Base-by-base conservation (phyloP, 345 rosid genomes). In the Eucalyptus brandiana region DNA sequence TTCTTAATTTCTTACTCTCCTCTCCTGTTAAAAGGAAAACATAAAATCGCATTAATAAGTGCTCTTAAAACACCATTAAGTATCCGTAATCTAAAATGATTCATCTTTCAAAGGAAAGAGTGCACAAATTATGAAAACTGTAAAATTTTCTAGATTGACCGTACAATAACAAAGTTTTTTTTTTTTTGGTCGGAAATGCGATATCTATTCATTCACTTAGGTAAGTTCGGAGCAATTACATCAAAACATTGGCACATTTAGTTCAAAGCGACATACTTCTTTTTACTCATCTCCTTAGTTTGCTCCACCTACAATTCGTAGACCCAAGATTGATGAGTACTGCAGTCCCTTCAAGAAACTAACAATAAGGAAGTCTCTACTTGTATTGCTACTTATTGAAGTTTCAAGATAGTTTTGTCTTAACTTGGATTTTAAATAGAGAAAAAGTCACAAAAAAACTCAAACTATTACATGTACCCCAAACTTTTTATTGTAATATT, bases 251-350 rank as follows among this genome's bases (percentile, higher is more conserved):
- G 49, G 49, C 49, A 47, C 49, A 12, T 47, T 12, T 47, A 47
- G 49, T 18, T 2, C 44, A 34, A 69, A 32, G 40, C 2, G 1
- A 67, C 6, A 18, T 17, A 18, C 44, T 18, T 34, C 24, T 17
- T 19, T 9, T 34, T 34, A 34, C 44, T 69, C 80, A 18, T 69
- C 80, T 69, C 42, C 3, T 34, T 2, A 34, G 24, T 69, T 24
- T 7, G 15, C 12, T 24, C 28, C 0, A 3, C 45, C 2, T 6
- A 1, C 81, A 37, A 37, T 40, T 5, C 0, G 2, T 9, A 19
- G 40, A 37, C 24, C 23, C 45, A 40, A 34, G 45, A 18, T 34
- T 34, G 81, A 72, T 9, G 44, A 72, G 81, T 10, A 34, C 5
- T 1, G 14, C 0, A 34, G 4, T 72, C 45, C 3, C 45, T 34